Base-by-base conservation (phyloP, 1,284 basidiomycete genomes). In the Leccinum solheimii region DNA sequence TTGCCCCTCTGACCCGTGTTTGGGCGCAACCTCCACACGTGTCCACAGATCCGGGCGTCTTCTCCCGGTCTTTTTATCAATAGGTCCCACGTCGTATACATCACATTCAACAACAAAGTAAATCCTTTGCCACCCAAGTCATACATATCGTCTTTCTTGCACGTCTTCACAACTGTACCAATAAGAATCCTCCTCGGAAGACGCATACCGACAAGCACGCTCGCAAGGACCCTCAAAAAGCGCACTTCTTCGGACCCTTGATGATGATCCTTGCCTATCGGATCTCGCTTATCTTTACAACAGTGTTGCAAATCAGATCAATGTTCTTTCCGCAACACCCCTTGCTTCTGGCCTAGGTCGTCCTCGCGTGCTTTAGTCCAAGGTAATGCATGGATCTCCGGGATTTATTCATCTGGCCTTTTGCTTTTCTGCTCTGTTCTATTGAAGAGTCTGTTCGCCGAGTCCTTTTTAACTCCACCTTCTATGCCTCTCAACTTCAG, bases 1-100 rank as follows among this genome's bases (percentile, higher is more conserved):
- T 26, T 34, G 11, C 62, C 62, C 43, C 54, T 40, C 13, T 3
- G 27, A 9, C 26, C 54, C 51, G 49, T 49, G 60, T 63, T 62
- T 52, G 34, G 60, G 62, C 52, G 60, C 38, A 43, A 56, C 55
- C 16, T 30, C 32, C 23, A 32, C 67, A 69, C 67, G 62, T 58
- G 64, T 60, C 55, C 68, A 72, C 51, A 60, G 58, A 62, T 43
- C 26, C 26, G 10, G 55, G 30, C 23, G 30, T 21, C 14, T 19
- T 30, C 32, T 36, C 6, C 53, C 19, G 13, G 16, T 23, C 53
- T 21, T 36, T 19, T 19, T 21, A 19, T n/a, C 51, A 53, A 11
- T 53, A n/a, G 30, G 21, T 23, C 27, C 3, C 27, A 53, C 51
- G 3, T 45, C 23, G 52, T 60, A 38, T 55, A 7, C 52, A 51